Evolutionary conservation across 306 rosid species (phyloP).

Genomic region (Lagenaria siceraria): DNA sequence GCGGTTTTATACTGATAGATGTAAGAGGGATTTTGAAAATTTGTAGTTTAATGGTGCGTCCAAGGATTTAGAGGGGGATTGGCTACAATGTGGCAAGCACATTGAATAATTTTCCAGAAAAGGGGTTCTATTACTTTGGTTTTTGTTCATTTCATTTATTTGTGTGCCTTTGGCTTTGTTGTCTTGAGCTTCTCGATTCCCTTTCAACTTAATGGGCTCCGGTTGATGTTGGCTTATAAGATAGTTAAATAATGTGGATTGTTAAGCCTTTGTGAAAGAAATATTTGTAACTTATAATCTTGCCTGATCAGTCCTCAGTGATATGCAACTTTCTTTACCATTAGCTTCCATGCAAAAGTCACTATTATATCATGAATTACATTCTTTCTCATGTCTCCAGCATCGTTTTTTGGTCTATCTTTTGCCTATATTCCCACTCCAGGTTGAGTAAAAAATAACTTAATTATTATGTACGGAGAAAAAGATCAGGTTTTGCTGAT

Average conservation of each 20-base stretch:
- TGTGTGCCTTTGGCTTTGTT: neutral
- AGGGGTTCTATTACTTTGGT: neutral
- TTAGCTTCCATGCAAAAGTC: neutral
- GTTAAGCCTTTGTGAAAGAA: neutral
- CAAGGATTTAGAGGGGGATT: no score
- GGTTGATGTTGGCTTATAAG: neutral
- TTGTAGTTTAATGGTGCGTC: neutral
- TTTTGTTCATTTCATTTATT: neutral
- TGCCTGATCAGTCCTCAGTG: neutral
- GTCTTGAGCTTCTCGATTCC: neutral
- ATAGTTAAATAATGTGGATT: neutral
- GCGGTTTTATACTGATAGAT: neutral
- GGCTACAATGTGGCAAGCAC: neutral
- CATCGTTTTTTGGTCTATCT: neutral
- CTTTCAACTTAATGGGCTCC: neutral
- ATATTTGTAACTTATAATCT: neutral
- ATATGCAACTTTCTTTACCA: neutral
- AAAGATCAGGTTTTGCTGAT: neutral
- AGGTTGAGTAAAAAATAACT: neutral
- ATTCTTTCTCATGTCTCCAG: neutral
- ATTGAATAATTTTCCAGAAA: neutral
- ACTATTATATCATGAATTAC: neutral
- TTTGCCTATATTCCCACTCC: neutral
- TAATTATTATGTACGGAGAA: neutral
- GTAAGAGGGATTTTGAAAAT: neutral